Evolutionary conservation across 768 basidiomycete species (phyloP).

Genomic region (Termitomyces sp.): DNA sequence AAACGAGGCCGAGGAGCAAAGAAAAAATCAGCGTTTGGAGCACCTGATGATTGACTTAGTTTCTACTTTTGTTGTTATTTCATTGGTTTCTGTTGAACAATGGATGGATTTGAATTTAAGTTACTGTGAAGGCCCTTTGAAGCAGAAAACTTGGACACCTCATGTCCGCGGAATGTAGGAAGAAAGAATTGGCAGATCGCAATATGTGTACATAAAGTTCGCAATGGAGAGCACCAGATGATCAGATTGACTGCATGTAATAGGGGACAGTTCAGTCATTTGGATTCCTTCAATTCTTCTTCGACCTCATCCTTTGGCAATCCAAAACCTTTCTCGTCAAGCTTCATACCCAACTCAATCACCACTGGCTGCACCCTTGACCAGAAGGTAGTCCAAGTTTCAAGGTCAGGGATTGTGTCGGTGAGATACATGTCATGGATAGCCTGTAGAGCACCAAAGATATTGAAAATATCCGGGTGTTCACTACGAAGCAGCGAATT

Average conservation of each 20-base stretch:
- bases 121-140: too few relatives aligned
- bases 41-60: slow-evolving; percentile 21
- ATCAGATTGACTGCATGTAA: neutral
- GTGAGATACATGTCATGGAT: slow-evolving; percentile 17
- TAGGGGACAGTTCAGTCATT: neutral
- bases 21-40: slow-evolving; percentile 32
- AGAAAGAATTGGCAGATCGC: neutral
- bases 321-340: slow-evolving; percentile 22
- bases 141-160: neutral
- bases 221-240: neutral
- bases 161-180: neutral
- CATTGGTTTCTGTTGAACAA: neutral
- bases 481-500: slow-evolving; percentile 13
- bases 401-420: slow-evolving; percentile 5
- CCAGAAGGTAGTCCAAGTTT: slow-evolving; percentile 20
- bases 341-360: slow-evolving; percentile 15
- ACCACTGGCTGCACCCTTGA: slow-evolving; percentile 18
- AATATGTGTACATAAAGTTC: neutral
- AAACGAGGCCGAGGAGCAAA: slow-evolving; percentile 23
- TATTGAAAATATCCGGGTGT: slow-evolving; percentile 17
- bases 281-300: slow-evolving; percentile 3
- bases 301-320: slow-evolving; percentile 14
- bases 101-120: neutral
- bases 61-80: neutral
- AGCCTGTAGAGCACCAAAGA: slow-evolving; percentile 18